Conservation (phyloP, 805 yeast genomes). For the Metschnikowia aberdeeniae region DNA sequence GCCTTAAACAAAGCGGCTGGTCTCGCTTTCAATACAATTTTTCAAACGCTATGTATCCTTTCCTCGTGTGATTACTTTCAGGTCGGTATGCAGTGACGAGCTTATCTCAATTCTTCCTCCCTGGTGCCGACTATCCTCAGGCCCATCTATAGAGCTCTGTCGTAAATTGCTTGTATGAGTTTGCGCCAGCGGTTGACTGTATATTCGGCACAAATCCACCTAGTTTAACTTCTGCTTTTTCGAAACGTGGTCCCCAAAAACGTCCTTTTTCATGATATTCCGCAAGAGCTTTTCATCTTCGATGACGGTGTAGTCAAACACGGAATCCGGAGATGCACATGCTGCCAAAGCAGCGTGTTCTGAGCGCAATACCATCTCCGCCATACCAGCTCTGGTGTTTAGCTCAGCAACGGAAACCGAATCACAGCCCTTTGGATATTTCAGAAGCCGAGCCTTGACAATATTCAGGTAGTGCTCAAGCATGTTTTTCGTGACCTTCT, state of each 20-base stretch:
- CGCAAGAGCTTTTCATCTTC: constrained; percentile 58
- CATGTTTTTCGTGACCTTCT: constrained; percentile 42
- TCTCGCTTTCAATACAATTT: neutral
- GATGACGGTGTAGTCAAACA: constrained; percentile 39
- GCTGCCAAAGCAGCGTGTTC: constrained; percentile 50
- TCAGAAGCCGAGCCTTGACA: constrained; percentile 31
- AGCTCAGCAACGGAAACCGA: neutral
- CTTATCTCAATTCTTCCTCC: too few relatives aligned
- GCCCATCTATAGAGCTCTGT: too few relatives aligned
- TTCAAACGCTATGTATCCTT: too few relatives aligned
- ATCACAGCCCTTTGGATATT: constrained; percentile 42
- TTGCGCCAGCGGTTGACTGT: too few relatives aligned
- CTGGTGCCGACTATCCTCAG: too few relatives aligned
- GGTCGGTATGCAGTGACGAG: too few relatives aligned
- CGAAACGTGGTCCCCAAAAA: constrained; percentile 12
- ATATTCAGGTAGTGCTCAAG: constrained; percentile 29
- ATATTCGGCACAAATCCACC: too few relatives aligned
- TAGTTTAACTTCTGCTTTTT: constrained; percentile 20
- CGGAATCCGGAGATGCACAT: constrained; percentile 30
- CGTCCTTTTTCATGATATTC: constrained; percentile 52
- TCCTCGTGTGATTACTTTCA: too few relatives aligned
- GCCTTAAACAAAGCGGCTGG: neutral
- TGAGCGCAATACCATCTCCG: constrained; percentile 50
- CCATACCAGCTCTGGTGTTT: constrained; percentile 33
- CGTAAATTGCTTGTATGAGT: too few relatives aligned